phyloP scores from a whole-genome alignment of 2,329 filamentous ascomycete genomes.

The Metarhizium rileyi region DNA sequence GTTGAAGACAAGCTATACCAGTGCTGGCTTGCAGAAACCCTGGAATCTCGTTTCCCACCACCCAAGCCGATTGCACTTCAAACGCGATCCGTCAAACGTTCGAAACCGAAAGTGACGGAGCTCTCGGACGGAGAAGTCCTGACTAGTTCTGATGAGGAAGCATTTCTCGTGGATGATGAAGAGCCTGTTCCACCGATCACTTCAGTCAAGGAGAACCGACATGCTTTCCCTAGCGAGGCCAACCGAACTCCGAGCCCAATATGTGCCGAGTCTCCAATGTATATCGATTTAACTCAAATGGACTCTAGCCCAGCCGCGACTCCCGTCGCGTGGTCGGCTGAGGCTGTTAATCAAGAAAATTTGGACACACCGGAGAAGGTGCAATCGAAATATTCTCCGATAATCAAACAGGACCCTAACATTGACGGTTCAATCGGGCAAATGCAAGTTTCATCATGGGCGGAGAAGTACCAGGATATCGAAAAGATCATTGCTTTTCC shows the following conservation, averaged over 20 bases:
- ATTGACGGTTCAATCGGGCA: neutral
- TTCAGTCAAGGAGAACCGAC: neutral
- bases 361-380: conserved; percentile 15
- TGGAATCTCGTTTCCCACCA: conserved; percentile 31
- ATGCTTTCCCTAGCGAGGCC: neutral
- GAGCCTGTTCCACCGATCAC: neutral
- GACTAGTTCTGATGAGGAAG: conserved; percentile 38
- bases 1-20: conserved; percentile 45
- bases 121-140: conserved; percentile 28
- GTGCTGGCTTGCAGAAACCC: conserved; percentile 38
- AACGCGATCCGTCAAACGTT: conserved; percentile 6
- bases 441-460: neutral
- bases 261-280: conserved; percentile 13
- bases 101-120: conserved; percentile 23
- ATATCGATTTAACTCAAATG: conserved; percentile 21
- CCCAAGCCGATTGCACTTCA: conserved; percentile 22
- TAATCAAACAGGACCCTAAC: neutral
- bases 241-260: conserved; percentile 1
- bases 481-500: conserved; percentile 12
- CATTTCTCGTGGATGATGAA: conserved; percentile 36
- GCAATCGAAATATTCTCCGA: neutral
- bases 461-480: conserved; percentile 4
- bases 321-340: conserved; percentile 4
- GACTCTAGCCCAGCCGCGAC: conserved; percentile 9
- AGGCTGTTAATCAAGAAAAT: conserved; percentile 8